Conservation (phyloP, 2,329 filamentous ascomycete species). For the Trichoderma semiorbis region DNA sequence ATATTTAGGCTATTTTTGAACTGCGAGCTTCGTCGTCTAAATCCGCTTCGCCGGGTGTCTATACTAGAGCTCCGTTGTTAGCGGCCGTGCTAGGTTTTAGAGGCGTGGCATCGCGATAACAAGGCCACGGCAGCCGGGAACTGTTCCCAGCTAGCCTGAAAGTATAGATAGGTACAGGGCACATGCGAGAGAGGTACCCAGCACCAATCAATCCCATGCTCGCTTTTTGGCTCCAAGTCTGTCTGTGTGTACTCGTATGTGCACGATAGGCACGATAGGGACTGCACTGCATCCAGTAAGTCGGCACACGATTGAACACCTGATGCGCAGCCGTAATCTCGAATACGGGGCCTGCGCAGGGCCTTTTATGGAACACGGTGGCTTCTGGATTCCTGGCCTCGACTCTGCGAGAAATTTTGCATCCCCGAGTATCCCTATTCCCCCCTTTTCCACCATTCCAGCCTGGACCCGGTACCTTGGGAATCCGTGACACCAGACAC, state of each 20-base stretch:
- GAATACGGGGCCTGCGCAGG: neutral
- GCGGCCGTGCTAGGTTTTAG: conserved; percentile 2
- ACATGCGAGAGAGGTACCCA: neutral
- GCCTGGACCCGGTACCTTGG: neutral
- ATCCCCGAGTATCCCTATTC: neutral
- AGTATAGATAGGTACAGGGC: neutral
- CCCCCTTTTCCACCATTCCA: neutral
- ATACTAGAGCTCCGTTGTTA: neutral
- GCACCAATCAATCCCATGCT: neutral
- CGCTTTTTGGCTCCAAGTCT: neutral
- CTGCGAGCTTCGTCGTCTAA: neutral
- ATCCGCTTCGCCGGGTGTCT: neutral
- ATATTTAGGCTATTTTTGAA: neutral
- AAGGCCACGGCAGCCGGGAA: neutral
- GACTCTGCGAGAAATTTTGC: neutral
- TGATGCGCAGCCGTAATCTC: neutral
- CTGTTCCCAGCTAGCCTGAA: neutral
- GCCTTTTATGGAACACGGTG: neutral
- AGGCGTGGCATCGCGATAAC: conserved; percentile 4
- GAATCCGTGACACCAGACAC: neutral
- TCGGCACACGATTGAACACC: conserved; percentile 1
- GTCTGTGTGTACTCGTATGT: neutral
- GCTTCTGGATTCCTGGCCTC: neutral
- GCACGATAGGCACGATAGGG: too few relatives aligned
- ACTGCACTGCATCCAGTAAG: neutral